Percentiles rank a stretch among this genome's conserved stretches.
Conservation (phyloP, 352 stramenopile species). For the Halophytophthora polymorphica region DNA sequence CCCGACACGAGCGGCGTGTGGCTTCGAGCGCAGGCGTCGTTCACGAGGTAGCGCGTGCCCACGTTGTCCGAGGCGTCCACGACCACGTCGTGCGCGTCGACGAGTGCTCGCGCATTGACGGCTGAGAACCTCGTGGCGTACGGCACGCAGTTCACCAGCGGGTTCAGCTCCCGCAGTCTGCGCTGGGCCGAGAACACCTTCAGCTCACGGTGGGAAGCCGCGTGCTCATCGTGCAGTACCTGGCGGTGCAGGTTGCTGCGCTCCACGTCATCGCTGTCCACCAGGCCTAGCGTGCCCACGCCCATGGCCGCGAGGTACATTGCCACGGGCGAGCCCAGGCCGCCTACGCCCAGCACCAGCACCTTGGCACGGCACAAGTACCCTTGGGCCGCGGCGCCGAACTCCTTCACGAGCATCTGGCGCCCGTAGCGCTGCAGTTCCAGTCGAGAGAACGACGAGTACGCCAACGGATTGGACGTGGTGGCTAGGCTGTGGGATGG, state of each 20-base stretch:
- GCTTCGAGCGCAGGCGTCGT: slow-evolving; percentile 90
- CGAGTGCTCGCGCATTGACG: slow-evolving; percentile 77
- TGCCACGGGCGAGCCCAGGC: slow-evolving; percentile 93
- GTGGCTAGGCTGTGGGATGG: not conserved
- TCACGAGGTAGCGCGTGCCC: slow-evolving; percentile 93
- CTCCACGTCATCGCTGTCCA: slow-evolving; percentile 96
- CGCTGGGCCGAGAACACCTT: slow-evolving; percentile 90
- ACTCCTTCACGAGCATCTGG: slow-evolving; percentile 93
- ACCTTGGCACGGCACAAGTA: slow-evolving; percentile 76
- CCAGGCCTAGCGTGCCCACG: slow-evolving; percentile 90
- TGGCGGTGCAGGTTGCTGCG: slow-evolving; percentile 97
- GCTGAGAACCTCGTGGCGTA: slow-evolving; percentile 53
- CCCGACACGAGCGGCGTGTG: slow-evolving; percentile 91
- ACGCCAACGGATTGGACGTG: slow-evolving; percentile 2
- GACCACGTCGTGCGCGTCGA: slow-evolving; percentile 88
- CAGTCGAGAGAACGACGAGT: slow-evolving; percentile 39
- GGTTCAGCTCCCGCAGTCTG: slow-evolving; percentile 70
- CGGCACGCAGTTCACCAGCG: slow-evolving; percentile 58
- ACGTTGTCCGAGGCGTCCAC: slow-evolving; percentile 97
- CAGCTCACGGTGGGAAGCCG: slow-evolving; percentile 54
- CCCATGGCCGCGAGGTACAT: slow-evolving; percentile 95
- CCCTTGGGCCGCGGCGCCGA: slow-evolving; percentile 88
- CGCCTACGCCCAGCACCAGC: slow-evolving; percentile 92
- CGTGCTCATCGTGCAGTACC: slow-evolving; percentile 89
- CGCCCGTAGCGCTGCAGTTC: slow-evolving; percentile 90